Evolutionary conservation across 1,139 yeast species (phyloP), one percentile per base, ranked within the genome.

Genomic region (Nakaseomyces glabratus): DNA sequence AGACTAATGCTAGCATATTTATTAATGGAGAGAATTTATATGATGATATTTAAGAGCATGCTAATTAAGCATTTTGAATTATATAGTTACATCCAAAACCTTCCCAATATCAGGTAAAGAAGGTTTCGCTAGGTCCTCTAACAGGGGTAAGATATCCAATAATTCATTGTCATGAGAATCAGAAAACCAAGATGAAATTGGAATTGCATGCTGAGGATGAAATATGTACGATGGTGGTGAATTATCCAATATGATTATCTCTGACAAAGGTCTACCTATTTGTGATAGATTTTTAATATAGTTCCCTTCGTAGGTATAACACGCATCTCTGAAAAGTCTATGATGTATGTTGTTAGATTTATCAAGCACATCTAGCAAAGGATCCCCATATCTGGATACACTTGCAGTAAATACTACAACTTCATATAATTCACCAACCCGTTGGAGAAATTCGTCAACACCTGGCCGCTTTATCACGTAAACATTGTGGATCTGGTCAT

Each of bases 391-490:
- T 53, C 93, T 76, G 48, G 88, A 73, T 13, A 90, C 97, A 19
- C 93, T 79, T 3, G 97, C 97, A 0, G 98, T 90, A 57, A 90
- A 90, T 6, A 90, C 94, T 24, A 90, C 97, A 41, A 90, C 94
- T 60, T 90, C 98, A 55, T 69, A 90, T 53, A 88, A 60, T 55
- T 82, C 70, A 20, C 96, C 95, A 34, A 88, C 94, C 43, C 72
- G 69, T 45, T 64, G 66, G 65, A 90, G 68, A 52, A 90, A 90
- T 54, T 84, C 93, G 59, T 90, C 97, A 35, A 90, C 97, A 1
- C 97, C 97, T 1, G 98, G 98, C 49, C 98, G 71, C 56, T 90
- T 90, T 40, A 86, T 85, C 19, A 90, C 98, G 56, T 85, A 88
- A 29, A 90, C 97, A 53, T 85, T 93, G 59, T 90, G 97, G 20